Percentiles rank a stretch among this genome's conserved stretches.
Evolutionary conservation across 2,329 filamentous ascomycete species (phyloP).

Genomic region (Diplocarpon mali): DNA sequence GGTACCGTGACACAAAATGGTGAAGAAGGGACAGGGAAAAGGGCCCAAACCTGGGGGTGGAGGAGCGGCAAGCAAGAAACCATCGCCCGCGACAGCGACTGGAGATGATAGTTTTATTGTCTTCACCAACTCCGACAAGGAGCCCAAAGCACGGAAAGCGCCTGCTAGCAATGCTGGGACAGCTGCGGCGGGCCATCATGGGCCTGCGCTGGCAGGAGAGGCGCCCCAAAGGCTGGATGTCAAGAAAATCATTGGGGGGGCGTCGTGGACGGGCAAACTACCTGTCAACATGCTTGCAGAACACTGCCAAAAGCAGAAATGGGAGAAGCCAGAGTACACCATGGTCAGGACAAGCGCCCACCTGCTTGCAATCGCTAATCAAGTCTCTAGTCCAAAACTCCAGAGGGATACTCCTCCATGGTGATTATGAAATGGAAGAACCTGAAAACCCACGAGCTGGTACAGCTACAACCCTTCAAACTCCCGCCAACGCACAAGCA

Average conservation of each 20-base stretch:
- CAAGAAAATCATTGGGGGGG: constrained; percentile 80
- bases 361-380: background rate
- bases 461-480: constrained; percentile 68
- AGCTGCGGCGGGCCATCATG: constrained; percentile 16
- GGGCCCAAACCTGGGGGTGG: constrained; percentile 26
- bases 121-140: constrained; percentile 47
- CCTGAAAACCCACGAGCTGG: constrained; percentile 70
- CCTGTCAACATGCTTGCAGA: constrained; percentile 89
- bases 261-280: constrained; percentile 95
- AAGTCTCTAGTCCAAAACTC: constrained; percentile 45
- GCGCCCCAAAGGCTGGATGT: constrained; percentile 41
- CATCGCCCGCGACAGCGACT: constrained; percentile 17
- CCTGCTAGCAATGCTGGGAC: constrained; percentile 8
- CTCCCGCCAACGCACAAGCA: constrained; percentile 68
- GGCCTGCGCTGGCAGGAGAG: constrained; percentile 23
- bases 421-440: constrained; percentile 70
- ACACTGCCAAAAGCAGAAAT: constrained; percentile 91
- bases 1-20: constrained; percentile 15
- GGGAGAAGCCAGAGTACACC: constrained; percentile 88
- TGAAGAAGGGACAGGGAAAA: constrained; percentile 28
- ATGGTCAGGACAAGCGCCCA: constrained; percentile 40
- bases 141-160: constrained; percentile 28
- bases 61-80: constrained; percentile 19
- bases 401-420: constrained; percentile 66
- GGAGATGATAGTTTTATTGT: constrained; percentile 43